A percentile compares a stretch with the other conserved stretches of the same genome.
These are phyloP conservation scores for Ogataea ramenticola DNA, from an alignment of 805 yeast genomes.

Conservation along the genomic window DNA sequence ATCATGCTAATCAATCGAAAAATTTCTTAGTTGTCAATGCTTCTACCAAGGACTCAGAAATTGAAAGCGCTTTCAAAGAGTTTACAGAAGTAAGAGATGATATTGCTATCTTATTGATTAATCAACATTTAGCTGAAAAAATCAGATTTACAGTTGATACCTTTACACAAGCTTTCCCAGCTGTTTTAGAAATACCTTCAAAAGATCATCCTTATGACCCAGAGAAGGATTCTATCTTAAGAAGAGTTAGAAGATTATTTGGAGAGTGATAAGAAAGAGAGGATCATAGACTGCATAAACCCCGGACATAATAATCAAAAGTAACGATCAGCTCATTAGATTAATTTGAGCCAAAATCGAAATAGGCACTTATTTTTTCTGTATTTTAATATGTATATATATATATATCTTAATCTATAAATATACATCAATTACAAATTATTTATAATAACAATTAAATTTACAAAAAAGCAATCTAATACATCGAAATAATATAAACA, in stretches of 20 bases:
- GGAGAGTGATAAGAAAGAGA: too few species aligned
- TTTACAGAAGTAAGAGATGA: conserved; percentile 76
- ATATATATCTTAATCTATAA: too few species aligned
- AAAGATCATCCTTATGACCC: conserved; percentile 99
- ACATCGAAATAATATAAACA: too few species aligned
- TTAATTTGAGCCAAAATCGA: too few species aligned
- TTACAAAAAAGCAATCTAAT: too few species aligned
- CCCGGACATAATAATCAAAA: too few species aligned
- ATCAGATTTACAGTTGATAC: conserved; percentile 78
- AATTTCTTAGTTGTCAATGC: conserved; percentile 77
- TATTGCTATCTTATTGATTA: conserved; percentile 86
- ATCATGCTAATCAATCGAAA: conserved; percentile 52
- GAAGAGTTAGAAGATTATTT: conserved; percentile 89
- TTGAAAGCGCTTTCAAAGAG: conserved; percentile 65
- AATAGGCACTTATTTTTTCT: too few species aligned
- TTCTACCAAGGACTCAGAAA: conserved; percentile 69
- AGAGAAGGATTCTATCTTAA: conserved; percentile 91
- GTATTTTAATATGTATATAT: too few species aligned
- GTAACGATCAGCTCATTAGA: too few species aligned
- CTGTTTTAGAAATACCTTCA: conserved; percentile 92
- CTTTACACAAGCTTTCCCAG: conserved; percentile 89
- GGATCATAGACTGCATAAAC: too few species aligned
- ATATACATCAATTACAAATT: too few species aligned
- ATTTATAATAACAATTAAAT: too few species aligned
- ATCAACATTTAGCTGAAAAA: conserved; percentile 90